Evolutionary conservation across 441 rosid species (phyloP), one percentile per base, ranked within the genome.

Genomic region (Theobroma grandiflorum): DNA sequence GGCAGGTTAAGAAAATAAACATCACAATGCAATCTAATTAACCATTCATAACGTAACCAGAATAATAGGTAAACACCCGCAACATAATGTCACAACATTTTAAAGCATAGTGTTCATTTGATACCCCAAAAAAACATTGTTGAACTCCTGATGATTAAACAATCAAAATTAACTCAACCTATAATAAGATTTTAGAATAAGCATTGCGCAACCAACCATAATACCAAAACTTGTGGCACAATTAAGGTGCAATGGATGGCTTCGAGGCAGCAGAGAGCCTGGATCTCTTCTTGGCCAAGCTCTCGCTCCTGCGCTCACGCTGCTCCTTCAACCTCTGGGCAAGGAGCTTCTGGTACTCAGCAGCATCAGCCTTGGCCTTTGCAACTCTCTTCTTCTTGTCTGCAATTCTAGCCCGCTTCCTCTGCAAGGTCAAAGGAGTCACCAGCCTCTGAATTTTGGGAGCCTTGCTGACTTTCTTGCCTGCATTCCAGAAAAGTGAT

Each of bases 391-490:
- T 89, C 90, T 91, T 91, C 91, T 91, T 91, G 69, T 91, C 93
- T 7, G 93, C 73, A 63, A 90, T 85, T 88, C 95, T 90, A 0
- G 88, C 72, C 0, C 93, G 89, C 91, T 91, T 91, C 90, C 95
- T 90, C 78, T 90, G 95, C 68, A 90, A 80, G 8, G 95, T 91
- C 86, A 91, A 52, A 3, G 95, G 93, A 8, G 92, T 91, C 47
- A 90, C 93, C 66, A 91, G 83, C 87, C 95, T 87, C 91, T 90
- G 93, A 77, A 91, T 90, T 84, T 91, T 91, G 0, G 95, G 95
- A 10, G 93, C 95, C 76, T 90, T 91, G 82, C 93, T 91, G 8
- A 82, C 91, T 76, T 87, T 76, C 91, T 91, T 91, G 43, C 93
- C 93, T 90, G 88, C 55, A 26, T 0, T 15, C 45, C 22, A 18